Base-by-base conservation (phyloP, 176 grass and related monocot genomes). In the Raddia distichophylla region DNA sequence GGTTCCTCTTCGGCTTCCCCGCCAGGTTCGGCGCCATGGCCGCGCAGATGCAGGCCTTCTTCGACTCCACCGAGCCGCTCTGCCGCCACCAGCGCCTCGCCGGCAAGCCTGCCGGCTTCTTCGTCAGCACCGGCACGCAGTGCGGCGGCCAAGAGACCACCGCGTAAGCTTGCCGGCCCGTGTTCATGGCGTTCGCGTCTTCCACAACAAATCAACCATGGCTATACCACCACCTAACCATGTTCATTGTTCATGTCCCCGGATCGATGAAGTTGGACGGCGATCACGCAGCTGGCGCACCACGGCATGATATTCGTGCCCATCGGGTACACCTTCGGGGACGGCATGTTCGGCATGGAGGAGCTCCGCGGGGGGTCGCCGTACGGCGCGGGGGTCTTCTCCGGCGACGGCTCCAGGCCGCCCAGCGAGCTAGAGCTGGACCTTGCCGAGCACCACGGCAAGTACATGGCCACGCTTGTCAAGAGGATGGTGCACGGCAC, bases 221-320 rank as follows among this genome's bases (percentile, higher is more conserved):
- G 4, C 0, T 60, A 27, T 60, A 27, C 20, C 58, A 60, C 20
- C 58, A 27, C 8, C 76, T 77, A 22, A 61, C 60, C 63, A 2
- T 67, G n/a, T 44, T 5, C 69, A 44, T 78, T 67, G n/a, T 44
- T 5, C 69, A 44, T 78, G 3, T 52, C 59, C 37, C 22, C 33
- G 45, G 33, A 67, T 58, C 18, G 5, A 14, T 72, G 50, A 65
- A 91, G 89, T 46, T 91, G 89, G 85, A 88, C 82, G 52, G 82
- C 89, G 69, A 91, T 91, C 82, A 91, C 77, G 61, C 89, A 91
- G 50, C 79, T 85, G 82, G 89, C 82, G 7, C 89, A 91, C 76
- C 89, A 91, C 47, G 89, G 89, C 51, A 91, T 88, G 89, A n/a
- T 88, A 60, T 91, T 87, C 67, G 89, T 91, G 66, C 89, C 89